Evolutionary conservation across 805 yeast genomes (phyloP).

Genomic region (Starmerella etchellsii): DNA sequence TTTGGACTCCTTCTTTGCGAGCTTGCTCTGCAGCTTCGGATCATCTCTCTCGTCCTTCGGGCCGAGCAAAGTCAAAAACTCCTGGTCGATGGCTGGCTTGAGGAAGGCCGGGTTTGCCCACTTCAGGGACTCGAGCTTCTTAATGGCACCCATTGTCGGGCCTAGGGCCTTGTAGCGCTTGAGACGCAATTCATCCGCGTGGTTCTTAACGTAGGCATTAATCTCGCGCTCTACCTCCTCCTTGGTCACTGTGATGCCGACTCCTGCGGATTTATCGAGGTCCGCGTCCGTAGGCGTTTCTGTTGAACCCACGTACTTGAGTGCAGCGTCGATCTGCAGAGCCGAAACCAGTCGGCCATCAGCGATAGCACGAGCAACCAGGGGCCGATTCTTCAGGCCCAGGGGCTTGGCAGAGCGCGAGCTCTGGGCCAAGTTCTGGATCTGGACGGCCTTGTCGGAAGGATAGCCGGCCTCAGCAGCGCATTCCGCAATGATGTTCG

Average conservation of each 20-base stretch:
- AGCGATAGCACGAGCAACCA: conserved; percentile 49
- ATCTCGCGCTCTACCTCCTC: conserved; percentile 52
- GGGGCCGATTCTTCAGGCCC: conserved; percentile 31
- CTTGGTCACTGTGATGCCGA: conserved; percentile 63
- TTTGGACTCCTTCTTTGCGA: conserved; percentile 17
- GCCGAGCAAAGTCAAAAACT: conserved; percentile 61
- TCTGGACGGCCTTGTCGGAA: conserved; percentile 45
- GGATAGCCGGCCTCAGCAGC: conserved; percentile 35
- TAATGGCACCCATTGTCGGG: conserved; percentile 59
- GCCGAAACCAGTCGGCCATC: conserved; percentile 52
- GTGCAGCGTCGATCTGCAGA: conserved; percentile 64
- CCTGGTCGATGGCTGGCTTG: conserved; percentile 75
- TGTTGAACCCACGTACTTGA: conserved; percentile 50
- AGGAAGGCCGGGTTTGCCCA: conserved; percentile 86
- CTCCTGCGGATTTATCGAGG: conserved; percentile 50
- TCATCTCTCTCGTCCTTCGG: conserved; percentile 92
- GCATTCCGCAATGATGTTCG: conserved; percentile 51
- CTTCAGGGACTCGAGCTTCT: conserved; percentile 59
- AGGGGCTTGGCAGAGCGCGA: conserved; percentile 38
- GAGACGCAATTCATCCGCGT: conserved; percentile 47
- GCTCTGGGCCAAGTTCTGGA: conserved; percentile 67
- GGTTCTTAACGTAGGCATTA: conserved; percentile 42
- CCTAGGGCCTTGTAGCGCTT: conserved; percentile 75
- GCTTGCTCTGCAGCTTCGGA: conserved; percentile 29
- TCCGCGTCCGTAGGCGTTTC: conserved; percentile 35